Evolutionary conservation across 148 eudicot species (phyloP).

Genomic region (Vaccinium vitisidaea): DNA sequence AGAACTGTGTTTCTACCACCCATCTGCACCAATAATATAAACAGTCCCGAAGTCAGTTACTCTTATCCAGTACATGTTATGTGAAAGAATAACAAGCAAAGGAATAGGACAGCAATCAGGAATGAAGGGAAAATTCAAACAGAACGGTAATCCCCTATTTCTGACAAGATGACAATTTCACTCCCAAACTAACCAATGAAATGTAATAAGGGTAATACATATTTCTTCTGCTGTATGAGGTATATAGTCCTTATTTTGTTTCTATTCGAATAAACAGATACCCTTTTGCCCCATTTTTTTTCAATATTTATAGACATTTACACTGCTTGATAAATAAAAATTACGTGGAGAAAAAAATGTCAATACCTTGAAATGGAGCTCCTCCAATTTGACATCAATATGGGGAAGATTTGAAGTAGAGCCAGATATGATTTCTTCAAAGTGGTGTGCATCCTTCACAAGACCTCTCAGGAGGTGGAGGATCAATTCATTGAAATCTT

Average conservation of each 20-base stretch:
- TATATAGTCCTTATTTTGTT: no score
- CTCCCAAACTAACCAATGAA: background rate
- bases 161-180: background rate
- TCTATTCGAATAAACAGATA: no score
- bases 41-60: background rate
- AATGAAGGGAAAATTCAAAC: background rate
- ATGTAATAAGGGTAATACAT: conserved; percentile 9
- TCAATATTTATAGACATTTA: no score
- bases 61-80: background rate
- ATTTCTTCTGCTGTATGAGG: background rate
- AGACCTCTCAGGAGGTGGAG: conserved; percentile 72
- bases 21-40: conserved; percentile 40
- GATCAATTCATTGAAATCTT: conserved; percentile 78
- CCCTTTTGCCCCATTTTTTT: no score
- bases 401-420: conserved; percentile 42
- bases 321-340: no score
- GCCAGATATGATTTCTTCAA: conserved; percentile 81
- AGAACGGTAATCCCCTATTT: background rate
- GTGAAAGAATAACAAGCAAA: background rate
- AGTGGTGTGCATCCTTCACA: conserved; percentile 75
- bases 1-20: conserved; percentile 76
- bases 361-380: conserved; percentile 77
- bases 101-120: background rate
- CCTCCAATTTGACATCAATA: conserved; percentile 76
- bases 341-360: background rate